These are phyloP conservation scores for Avena insularis DNA, from an alignment of 176 grass and related monocot genomes.

Conservation along the genomic window DNA sequence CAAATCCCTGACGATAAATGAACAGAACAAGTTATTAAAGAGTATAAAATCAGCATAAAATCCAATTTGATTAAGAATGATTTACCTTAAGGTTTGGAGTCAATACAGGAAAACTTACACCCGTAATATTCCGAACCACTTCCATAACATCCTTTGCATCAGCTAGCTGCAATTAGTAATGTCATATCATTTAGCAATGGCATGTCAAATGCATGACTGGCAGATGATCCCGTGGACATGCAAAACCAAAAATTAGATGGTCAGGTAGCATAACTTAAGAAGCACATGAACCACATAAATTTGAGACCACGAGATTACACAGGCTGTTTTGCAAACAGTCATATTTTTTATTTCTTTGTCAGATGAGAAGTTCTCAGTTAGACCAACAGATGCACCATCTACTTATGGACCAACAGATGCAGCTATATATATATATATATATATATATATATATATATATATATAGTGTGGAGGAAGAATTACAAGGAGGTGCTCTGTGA, in stretches of 20 bases:
- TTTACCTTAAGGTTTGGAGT: conserved; percentile 90
- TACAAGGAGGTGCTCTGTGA: no score
- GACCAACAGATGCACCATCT: no score
- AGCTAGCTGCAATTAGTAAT: conserved; percentile 55
- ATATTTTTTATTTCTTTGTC: neutral
- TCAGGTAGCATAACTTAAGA: conserved; percentile 14
- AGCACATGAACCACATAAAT: conserved; percentile 18
- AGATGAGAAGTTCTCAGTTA: neutral
- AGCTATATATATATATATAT: no score
- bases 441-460: no score
- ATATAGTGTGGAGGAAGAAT: no score
- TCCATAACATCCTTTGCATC: conserved; percentile 91
- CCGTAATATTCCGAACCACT: conserved; percentile 66
- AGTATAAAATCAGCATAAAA: neutral
- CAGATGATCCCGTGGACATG: neutral
- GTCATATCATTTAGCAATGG: conserved; percentile 11
- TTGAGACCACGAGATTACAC: neutral
- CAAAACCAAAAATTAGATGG: neutral
- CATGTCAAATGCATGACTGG: neutral
- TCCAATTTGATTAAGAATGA: conserved; percentile 1
- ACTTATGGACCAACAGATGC: no score
- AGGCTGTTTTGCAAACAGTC: neutral
- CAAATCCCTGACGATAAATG: conserved; percentile 71
- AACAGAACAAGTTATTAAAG: conserved; percentile 9
- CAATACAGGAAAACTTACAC: conserved; percentile 73